Evolutionary conservation across 2,329 filamentous ascomycete species (phyloP).

Genomic region (Fusarium buxicola): DNA sequence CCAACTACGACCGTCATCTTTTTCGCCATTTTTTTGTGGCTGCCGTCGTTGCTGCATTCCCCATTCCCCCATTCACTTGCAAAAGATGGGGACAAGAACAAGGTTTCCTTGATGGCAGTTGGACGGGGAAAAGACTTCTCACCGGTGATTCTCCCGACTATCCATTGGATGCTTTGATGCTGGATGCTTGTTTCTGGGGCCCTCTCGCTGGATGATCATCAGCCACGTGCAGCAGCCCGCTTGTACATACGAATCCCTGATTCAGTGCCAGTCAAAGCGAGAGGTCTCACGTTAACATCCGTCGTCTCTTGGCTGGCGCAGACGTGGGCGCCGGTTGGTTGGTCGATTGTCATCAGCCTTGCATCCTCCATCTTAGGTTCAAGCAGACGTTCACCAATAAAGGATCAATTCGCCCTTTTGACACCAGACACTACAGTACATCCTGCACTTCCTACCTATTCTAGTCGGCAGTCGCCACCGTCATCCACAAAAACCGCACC

Average conservation of each 20-base stretch:
- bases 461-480: constrained; percentile 30
- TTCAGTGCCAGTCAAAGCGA: constrained; percentile 28
- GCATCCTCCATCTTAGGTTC: constrained; percentile 26
- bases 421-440: constrained; percentile 12
- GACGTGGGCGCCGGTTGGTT: constrained; percentile 14
- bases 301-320: constrained; percentile 20
- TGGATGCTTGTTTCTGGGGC: constrained; percentile 18
- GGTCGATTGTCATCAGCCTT: constrained; percentile 33
- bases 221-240: constrained; percentile 37
- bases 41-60: constrained; percentile 12
- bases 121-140: constrained; percentile 2
- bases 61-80: constrained; percentile 4
- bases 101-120: not conserved
- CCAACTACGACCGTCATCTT: constrained; percentile 11
- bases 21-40: constrained; percentile 11
- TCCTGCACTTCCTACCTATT: constrained; percentile 8
- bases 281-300: constrained; percentile 30
- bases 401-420: constrained; percentile 12
- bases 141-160: constrained; percentile 2
- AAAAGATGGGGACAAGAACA: constrained; percentile 7
- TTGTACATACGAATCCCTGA: constrained; percentile 32
- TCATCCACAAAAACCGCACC: constrained; percentile 8
- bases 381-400: constrained; percentile 28
- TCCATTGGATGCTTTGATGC: constrained; percentile 13
- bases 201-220: constrained; percentile 23